Base-by-base conservation (phyloP, 192 early-diverging fungal genomes). In the Coemansia sp. region DNA sequence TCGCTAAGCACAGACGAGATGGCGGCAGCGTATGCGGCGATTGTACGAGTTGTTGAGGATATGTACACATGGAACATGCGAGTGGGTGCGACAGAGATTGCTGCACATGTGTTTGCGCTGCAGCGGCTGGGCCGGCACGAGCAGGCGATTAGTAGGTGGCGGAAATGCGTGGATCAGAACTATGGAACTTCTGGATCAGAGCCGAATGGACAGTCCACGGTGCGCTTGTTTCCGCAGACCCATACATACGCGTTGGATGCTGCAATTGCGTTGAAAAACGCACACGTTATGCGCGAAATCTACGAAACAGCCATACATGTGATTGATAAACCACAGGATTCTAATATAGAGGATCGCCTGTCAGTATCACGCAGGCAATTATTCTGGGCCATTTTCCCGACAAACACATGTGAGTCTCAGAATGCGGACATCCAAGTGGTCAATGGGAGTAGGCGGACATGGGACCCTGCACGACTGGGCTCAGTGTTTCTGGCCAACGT, bases 1-100 rank as follows among this genome's bases (percentile, higher is more conserved):
- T 10, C 13, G 24, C 24, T 22, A 3, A 24, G 11, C 12, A 29
- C 14, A 3, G 19, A n/a, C 16, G 41, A 32, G 5, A 16, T 7
- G 22, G 20, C 4, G 3, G 53, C 62, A 10, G 62, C 39, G 26
- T 48, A 47, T 37, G 3, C n/a, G n/a, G 45, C 62, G 18, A 29
- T 73, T 2, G 57, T 66, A 3, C 43, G 48, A 18, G 57, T 64
- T 2, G 54, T 79, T n/a, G 67, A 63, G 10, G 71, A 79, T 23
- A 79, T 79, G 71, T 53, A 48, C 39, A 24, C 16, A 47, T 32
- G 69, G 29, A 71, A 64, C 0, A 52, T 79, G 45, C 64, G 67
- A 0, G 54, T 79, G 7, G 76, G 76, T 3, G 76, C 76, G 35
- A 79, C 76, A 1, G 76, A 79, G 60, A 52, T 60, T 13, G 66